These are phyloP conservation scores for Exophiala bonariae DNA, from an alignment of 2,329 filamentous ascomycete species.

Conservation along the genomic window DNA sequence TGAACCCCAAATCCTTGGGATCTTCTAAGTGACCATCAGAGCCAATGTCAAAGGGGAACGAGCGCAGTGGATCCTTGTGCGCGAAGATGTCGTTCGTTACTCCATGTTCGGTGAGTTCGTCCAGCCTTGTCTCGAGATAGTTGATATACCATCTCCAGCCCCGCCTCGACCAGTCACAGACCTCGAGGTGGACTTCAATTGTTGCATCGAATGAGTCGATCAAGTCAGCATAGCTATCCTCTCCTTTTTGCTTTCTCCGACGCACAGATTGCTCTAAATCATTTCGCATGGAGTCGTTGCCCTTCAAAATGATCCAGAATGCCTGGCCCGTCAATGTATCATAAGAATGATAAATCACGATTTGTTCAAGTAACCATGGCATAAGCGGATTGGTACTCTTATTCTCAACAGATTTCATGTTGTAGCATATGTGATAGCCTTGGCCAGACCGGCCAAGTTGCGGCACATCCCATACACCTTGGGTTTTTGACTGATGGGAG, in stretches of 20 bases:
- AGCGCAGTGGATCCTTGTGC: not conserved
- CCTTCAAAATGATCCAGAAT: constrained; percentile 45
- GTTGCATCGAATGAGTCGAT: constrained; percentile 38
- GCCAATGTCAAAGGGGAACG: not conserved
- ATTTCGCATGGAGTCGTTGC: constrained; percentile 31
- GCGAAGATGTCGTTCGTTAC: constrained; percentile 14
- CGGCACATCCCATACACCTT: constrained; percentile 22
- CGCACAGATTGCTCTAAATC: constrained; percentile 35
- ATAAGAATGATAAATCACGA: constrained; percentile 42
- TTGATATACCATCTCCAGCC: constrained; percentile 45
- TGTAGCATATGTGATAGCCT: constrained; percentile 41
- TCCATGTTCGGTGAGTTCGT: constrained; percentile 32
- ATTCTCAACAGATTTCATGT: constrained; percentile 31
- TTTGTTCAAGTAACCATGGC: constrained; percentile 29
- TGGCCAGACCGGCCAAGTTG: constrained; percentile 38
- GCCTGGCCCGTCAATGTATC: constrained; percentile 37
- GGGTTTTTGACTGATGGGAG: constrained; percentile 18
- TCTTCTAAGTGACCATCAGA: not conserved
- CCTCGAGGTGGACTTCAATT: constrained; percentile 39
- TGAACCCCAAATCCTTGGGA: constrained; percentile 29
- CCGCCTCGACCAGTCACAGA: constrained; percentile 42
- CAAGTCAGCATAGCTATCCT: constrained; percentile 32
- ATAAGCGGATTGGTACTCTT: not conserved
- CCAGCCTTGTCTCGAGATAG: constrained; percentile 9
- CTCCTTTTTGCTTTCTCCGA: not conserved